Conservation (phyloP, 2,329 filamentous ascomycete genomes). For the Calonectria leucothoes region DNA sequence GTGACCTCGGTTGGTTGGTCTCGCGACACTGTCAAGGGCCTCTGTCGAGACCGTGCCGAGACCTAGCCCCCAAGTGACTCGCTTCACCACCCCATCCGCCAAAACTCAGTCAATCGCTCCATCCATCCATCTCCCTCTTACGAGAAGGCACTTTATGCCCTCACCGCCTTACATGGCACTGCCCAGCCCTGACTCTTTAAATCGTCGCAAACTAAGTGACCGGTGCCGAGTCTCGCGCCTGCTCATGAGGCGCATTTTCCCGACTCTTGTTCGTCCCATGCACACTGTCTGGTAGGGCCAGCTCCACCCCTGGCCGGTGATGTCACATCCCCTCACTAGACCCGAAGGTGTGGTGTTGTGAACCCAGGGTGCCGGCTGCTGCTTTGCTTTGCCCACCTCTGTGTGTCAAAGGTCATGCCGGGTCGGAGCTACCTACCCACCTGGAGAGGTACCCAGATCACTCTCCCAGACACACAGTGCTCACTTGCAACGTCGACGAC, state of each 20-base stretch:
- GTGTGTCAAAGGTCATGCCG: conserved; percentile 17
- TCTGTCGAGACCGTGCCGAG: conserved; percentile 4
- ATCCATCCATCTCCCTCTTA: conserved; percentile 12
- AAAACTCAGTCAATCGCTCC: conserved; percentile 8
- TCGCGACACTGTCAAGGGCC: conserved; percentile 17
- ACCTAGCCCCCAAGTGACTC: conserved; percentile 5
- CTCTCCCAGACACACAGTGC: conserved; percentile 16
- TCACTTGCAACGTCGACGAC: conserved; percentile 8
- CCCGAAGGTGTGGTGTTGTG: conserved; percentile 37
- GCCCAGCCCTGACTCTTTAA: background rate
- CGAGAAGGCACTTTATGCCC: conserved; percentile 1
- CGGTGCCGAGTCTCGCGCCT: conserved; percentile 5
- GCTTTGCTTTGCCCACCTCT: conserved; percentile 22
- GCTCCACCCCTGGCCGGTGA: conserved; percentile 36
- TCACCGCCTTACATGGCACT: conserved; percentile 14
- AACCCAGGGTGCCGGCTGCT: conserved; percentile 17
- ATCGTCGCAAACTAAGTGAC: conserved; percentile 8
- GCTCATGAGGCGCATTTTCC: conserved; percentile 10
- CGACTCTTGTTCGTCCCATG: conserved; percentile 17
- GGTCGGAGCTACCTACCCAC: conserved; percentile 14
- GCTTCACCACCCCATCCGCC: conserved; percentile 8
- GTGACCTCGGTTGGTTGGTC: conserved; percentile 31
- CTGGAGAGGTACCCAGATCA: conserved; percentile 10
- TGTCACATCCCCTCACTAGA: conserved; percentile 39
- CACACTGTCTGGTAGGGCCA: conserved; percentile 27